phyloP scores from a whole-genome alignment of 371 early-diverging fungal genomes.

The Saksenaea oblongispora region DNA sequence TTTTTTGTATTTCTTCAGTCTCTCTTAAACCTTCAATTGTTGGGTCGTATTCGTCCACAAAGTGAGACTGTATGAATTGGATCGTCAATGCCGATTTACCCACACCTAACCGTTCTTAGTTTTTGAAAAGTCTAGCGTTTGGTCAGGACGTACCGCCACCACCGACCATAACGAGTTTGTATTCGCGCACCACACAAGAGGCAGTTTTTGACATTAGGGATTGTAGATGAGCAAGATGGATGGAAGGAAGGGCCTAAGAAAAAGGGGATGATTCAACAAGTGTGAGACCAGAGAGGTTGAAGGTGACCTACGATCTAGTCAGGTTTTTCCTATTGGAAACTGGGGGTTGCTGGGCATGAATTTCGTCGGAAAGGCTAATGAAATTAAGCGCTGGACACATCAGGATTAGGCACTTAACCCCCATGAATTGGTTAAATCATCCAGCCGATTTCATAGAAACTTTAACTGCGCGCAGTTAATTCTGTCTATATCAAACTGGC shows the following conservation, averaged over 20 bases:
- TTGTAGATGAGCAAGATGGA: background rate
- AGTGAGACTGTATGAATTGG: constrained; percentile 89
- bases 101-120: constrained; percentile 48
- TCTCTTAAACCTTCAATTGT: constrained; percentile 78
- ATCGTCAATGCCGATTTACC: constrained; percentile 92
- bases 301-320: background rate
- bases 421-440: too few species aligned
- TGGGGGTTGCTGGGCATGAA: too few species aligned
- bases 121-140: background rate
- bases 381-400: too few species aligned
- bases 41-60: constrained; percentile 93
- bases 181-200: constrained; percentile 49
- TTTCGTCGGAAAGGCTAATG: too few species aligned
- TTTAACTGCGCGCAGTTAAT: too few species aligned
- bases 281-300: background rate
- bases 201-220: constrained; percentile 4
- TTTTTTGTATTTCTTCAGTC: background rate
- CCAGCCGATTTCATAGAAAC: too few species aligned
- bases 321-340: background rate
- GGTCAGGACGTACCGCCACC: constrained; percentile 72
- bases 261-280: background rate
- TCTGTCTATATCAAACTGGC: too few species aligned
- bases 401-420: too few species aligned
- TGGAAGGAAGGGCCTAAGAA: background rate
- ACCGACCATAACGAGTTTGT: constrained; percentile 86